Base-by-base conservation (phyloP, 139 green algal species). In the Coelastrella sp. region DNA sequence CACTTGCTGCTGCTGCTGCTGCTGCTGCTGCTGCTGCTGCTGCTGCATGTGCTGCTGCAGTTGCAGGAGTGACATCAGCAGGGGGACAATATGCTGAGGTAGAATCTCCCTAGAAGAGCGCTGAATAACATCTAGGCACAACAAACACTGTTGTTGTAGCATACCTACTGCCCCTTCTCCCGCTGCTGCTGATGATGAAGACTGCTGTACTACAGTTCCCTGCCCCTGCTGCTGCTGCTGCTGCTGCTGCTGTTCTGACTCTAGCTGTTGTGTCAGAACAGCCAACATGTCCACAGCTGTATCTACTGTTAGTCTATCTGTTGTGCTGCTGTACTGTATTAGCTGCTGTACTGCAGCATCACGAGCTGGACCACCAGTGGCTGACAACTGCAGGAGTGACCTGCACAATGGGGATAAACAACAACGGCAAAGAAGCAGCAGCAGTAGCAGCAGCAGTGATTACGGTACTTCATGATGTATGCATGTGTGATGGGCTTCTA, bases 11-110 rank as follows among this genome's bases (percentile, higher is more conserved):
- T 72, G 51, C 34, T 69, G 51, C 37, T 68, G 51, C 75, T 82
- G 75, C 75, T 82, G 35, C 50, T 82, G 75, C 19, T 23, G 34
- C 53, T 72, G 75, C 75, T 82, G 75, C 53, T 71, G 75, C 53
- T 72, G 53, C 75, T n/a, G n/a, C n/a, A n/a, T n/a, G n/a, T 23
- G 34, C 53, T 72, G 75, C 75, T 82, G 75, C 53, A 82, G 75
- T 35, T 72, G 53, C 75, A 69, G 53, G 23, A 53, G 7, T 38
- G 35, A 51, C 34, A 17, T n/a, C 21, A 82, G 75, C 74, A 81
- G 0, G 7, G 74, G 50, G 4, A 64, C 74, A 51, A 81, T 41
- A 21, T 71, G 75, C 4, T 35, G 15, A 21, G 75, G 75, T 53
- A 38, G 34, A 40, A 82, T 59, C 34, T 25, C 25, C 11, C 75